Base-by-base conservation (phyloP, 2,329 filamentous ascomycete species). In the Fusarium vanettenii region DNA sequence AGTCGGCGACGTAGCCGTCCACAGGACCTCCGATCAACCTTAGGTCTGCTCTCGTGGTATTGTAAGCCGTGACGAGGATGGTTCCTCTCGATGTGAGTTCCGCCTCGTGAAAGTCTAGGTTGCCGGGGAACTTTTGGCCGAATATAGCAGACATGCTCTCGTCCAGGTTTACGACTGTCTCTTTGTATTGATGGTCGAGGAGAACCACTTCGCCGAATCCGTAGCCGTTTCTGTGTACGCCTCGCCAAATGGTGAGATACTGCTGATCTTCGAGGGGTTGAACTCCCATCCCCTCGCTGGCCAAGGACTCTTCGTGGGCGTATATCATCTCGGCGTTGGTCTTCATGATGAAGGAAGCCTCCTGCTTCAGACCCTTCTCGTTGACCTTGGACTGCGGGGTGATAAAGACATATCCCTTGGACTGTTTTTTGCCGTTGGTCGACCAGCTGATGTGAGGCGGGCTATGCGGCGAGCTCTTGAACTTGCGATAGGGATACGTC, bases 171-270 rank as follows among this genome's bases (percentile, higher is more conserved):
- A 76, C 22, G 5, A 43, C 50, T 1, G 62, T 68, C 57, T 65
- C 78, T 5, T 74, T 71, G 27, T 83, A 83, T 14, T 77, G 70
- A 45, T 77, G 69, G 31, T 83, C 77, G 29, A 81, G 77, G 13
- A 82, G 73, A 29, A 81, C 62, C 5, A 81, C 69, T 14, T 82
- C 74, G 20, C 82, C 82, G 18, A 81, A 80, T 2, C 81, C 82
- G 50, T 79, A 79, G 10, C 79, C 78, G 5, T 69, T 77, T 70
- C 37, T 77, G 16, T 56, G 78, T 4, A 66, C 60, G 6, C 82
- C 81, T 4, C 77, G 76, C 75, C 79, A 82, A 29, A 78, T 70
- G 0, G 81, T 82, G 4, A 83, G 37, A n/a, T 79, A 79, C 5
- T 79, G 75, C 35, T 79, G 75, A 13, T 79, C 80, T n/a, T 80